Evolutionary conservation across 768 basidiomycete species (phyloP).

Genomic region (Amanita subjunquillea): DNA sequence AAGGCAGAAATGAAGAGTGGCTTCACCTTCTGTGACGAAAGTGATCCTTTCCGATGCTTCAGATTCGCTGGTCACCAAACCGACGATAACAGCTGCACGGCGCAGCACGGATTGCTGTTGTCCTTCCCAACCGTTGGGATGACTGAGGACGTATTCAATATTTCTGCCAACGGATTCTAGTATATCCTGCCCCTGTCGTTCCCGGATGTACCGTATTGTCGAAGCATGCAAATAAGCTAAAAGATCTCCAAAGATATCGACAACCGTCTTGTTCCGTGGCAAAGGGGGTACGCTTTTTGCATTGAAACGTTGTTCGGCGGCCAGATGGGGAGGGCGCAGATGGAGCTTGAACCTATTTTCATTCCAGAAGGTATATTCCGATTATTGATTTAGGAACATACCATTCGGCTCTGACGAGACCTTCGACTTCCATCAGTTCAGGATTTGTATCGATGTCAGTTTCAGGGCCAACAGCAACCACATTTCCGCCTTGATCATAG

Average conservation of each 20-base stretch:
- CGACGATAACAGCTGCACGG: slow-evolving; percentile 32
- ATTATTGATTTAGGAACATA: not conserved
- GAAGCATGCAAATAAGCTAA: slow-evolving; percentile 31
- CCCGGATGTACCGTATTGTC: slow-evolving; percentile 28
- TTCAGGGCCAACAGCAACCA: slow-evolving; percentile 3
- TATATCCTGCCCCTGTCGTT: slow-evolving; percentile 28
- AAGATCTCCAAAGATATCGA: slow-evolving; percentile 37
- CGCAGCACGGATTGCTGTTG: slow-evolving; percentile 40
- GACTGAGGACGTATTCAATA: slow-evolving; percentile 38
- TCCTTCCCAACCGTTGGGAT: slow-evolving; percentile 51
- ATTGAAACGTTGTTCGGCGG: slow-evolving; percentile 1
- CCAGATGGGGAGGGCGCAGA: slow-evolving; percentile 3
- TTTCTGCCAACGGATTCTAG: slow-evolving; percentile 29
- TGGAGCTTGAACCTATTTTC: slow-evolving; percentile 3
- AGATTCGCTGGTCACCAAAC: slow-evolving; percentile 24
- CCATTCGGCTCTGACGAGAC: not conserved
- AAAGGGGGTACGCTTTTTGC: slow-evolving; percentile 21
- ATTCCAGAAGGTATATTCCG: not conserved
- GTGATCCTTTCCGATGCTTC: slow-evolving; percentile 29
- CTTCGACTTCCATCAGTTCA: not conserved
- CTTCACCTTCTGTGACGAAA: slow-evolving; percentile 48
- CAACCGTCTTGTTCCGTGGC: slow-evolving; percentile 27
- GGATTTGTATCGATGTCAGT: slow-evolving; percentile 1
- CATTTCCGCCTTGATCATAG: slow-evolving; percentile 2
- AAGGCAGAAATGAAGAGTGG: slow-evolving; percentile 41